Percentiles rank a stretch among this genome's conserved stretches.
phyloP scores from a whole-genome alignment of 257 asterid genomes.

The Solanum infundibuliforme region DNA sequence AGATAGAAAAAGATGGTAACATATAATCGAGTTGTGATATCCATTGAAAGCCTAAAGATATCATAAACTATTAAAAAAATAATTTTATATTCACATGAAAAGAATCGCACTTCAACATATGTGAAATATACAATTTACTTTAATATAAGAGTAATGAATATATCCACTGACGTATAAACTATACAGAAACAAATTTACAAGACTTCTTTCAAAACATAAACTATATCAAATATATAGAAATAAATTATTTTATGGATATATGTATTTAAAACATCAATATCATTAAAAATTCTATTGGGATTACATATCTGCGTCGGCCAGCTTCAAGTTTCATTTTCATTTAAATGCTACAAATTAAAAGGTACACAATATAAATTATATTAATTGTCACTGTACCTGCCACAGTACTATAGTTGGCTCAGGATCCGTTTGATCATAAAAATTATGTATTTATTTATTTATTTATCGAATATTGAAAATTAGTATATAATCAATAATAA shows the following conservation, averaged over 20 bases:
- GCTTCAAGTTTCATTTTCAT: not conserved
- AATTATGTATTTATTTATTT: not conserved
- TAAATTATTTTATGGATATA: not conserved
- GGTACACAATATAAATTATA: not conserved
- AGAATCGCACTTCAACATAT: too few species aligned
- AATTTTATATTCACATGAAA: not conserved
- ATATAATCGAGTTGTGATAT: not conserved
- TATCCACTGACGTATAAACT: not conserved
- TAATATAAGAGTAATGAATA: too few species aligned
- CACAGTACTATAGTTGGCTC: not conserved
- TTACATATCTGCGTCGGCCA: not conserved
- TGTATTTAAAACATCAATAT: not conserved
- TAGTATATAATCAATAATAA: not conserved
- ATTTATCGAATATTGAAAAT: not conserved
- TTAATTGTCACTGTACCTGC: not conserved
- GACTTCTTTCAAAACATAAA: not conserved
- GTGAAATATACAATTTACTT: too few species aligned
- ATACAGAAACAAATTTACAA: not conserved
- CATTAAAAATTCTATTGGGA: not conserved
- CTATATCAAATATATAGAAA: not conserved
- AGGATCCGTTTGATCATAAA: not conserved
- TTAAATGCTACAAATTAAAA: not conserved
- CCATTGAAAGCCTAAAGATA: not conserved
- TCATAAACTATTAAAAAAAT: not conserved
- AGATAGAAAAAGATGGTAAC: not conserved